phyloP scores from a whole-genome alignment of 1,284 basidiomycete genomes.

The Marasmius fiardii region DNA sequence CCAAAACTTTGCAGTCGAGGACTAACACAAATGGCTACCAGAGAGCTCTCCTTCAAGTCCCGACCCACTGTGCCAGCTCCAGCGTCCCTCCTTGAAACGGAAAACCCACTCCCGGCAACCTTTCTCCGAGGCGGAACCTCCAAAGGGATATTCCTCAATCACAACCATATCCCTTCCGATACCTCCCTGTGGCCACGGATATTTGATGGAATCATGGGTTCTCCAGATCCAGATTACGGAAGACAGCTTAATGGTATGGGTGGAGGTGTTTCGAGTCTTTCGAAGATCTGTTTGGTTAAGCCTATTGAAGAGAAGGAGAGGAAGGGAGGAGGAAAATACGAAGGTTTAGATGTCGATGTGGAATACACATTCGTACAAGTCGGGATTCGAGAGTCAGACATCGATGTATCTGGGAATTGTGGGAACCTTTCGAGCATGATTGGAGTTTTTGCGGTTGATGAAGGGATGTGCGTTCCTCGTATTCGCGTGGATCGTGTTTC shows the following conservation, averaged over 20 bases:
- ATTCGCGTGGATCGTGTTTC: constrained; percentile 8
- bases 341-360: constrained; percentile 46
- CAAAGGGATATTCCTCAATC: constrained; percentile 70
- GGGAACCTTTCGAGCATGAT: constrained; percentile 68
- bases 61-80: too few relatives aligned
- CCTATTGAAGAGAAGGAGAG: constrained; percentile 36
- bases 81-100: background rate
- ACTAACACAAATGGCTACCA: too few relatives aligned
- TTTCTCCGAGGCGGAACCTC: constrained; percentile 78
- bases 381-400: constrained; percentile 50
- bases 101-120: constrained; percentile 52
- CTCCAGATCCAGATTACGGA: constrained; percentile 69
- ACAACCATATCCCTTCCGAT: constrained; percentile 46
- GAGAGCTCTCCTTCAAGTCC: background rate
- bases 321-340: too few relatives aligned
- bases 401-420: constrained; percentile 70
- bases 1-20: too few relatives aligned
- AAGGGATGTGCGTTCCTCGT: constrained; percentile 42
- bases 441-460: constrained; percentile 64
- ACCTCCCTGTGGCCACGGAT: constrained; percentile 53
- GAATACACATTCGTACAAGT: constrained; percentile 67
- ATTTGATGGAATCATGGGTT: constrained; percentile 80
- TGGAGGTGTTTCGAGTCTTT: constrained; percentile 75
- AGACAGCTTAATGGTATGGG: constrained; percentile 85
- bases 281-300: constrained; percentile 76